phyloP scores from a whole-genome alignment of 768 basidiomycete species.

The Phallus indusiatus region DNA sequence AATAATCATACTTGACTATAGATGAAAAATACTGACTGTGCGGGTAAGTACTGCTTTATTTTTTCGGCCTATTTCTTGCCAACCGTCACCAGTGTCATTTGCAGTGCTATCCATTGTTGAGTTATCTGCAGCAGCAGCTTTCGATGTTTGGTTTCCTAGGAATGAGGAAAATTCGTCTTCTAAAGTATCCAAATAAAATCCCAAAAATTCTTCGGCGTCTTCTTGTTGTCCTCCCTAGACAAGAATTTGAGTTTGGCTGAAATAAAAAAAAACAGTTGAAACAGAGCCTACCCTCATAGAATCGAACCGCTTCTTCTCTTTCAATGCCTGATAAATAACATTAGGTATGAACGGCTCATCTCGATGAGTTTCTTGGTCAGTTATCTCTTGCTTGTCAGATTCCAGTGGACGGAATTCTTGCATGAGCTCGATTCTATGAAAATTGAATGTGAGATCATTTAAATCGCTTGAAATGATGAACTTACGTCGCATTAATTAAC shows the following conservation, averaged over 20 bases:
- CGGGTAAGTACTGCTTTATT: constrained; percentile 75
- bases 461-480: not conserved
- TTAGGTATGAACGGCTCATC: constrained; percentile 74
- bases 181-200: constrained; percentile 89
- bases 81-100: constrained; percentile 52
- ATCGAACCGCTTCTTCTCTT: constrained; percentile 88
- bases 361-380: constrained; percentile 39
- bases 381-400: constrained; percentile 18
- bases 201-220: constrained; percentile 98
- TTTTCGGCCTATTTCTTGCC: constrained; percentile 89
- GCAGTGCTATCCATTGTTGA: constrained; percentile 41
- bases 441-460: not conserved
- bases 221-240: constrained; percentile 84
- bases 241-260: constrained; percentile 6
- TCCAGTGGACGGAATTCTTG: constrained; percentile 51
- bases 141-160: constrained; percentile 40
- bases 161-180: constrained; percentile 83
- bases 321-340: constrained; percentile 86
- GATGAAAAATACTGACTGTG: constrained; percentile 44
- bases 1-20: constrained; percentile 1
- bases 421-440: constrained; percentile 55
- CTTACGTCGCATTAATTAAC: constrained; percentile 35
- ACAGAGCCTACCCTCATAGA: constrained; percentile 66
- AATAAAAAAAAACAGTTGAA: constrained; percentile 5
- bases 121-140: constrained; percentile 19